Percentiles rank a stretch among this genome's conserved stretches.
Conservation (phyloP, 768 basidiomycete species). For the Leccinum ochraceum region DNA sequence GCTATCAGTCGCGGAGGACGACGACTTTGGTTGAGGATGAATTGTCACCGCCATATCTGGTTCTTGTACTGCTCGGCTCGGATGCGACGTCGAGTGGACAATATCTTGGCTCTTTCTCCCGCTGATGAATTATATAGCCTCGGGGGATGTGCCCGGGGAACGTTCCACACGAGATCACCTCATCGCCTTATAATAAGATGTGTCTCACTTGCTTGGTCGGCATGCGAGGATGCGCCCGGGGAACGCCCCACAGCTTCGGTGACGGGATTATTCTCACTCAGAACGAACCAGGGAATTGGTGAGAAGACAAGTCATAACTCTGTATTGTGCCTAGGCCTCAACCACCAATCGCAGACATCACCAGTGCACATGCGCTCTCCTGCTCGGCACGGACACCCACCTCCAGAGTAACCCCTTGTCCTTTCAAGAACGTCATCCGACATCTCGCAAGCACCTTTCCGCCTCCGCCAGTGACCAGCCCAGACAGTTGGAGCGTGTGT, state of each 20-base stretch:
- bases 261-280: background rate
- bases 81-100: slow-evolving; percentile 1
- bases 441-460: slow-evolving; percentile 95
- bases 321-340: slow-evolving; percentile 28
- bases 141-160: slow-evolving; percentile 2
- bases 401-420: slow-evolving; percentile 91
- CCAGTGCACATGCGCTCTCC: slow-evolving; percentile 81
- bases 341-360: slow-evolving; percentile 86
- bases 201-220: background rate
- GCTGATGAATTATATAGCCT: background rate
- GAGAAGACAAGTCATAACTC: slow-evolving; percentile 8
- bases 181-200: background rate
- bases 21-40: slow-evolving; percentile 2
- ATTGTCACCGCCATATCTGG: slow-evolving; percentile 18
- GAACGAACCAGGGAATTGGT: background rate
- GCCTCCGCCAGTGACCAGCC: slow-evolving; percentile 86
- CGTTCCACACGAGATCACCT: slow-evolving; percentile 2
- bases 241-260: background rate
- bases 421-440: slow-evolving; percentile 92
- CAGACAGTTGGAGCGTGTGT: slow-evolving; percentile 93
- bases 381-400: slow-evolving; percentile 90
- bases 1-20: slow-evolving; percentile 8
- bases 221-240: background rate
- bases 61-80: background rate
- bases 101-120: slow-evolving; percentile 5